Conservation (phyloP, 805 yeast genomes). For the Candida sonorensis region DNA sequence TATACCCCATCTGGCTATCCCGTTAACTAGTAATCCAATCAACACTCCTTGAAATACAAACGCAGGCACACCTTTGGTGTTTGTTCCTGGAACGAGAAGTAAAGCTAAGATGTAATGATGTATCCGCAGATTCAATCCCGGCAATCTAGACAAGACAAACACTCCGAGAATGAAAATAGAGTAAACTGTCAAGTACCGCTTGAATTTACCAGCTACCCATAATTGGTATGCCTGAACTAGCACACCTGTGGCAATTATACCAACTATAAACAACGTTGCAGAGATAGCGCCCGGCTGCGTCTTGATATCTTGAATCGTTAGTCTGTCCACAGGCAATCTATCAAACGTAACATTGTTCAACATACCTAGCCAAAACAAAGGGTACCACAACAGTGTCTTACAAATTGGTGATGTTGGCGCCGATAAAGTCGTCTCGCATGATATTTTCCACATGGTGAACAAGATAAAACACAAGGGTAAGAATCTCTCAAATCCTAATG, state of each 20-base stretch:
- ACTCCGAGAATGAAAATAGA: constrained; percentile 35
- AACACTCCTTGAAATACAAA: constrained; percentile 78
- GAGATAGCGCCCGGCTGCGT: constrained; percentile 71
- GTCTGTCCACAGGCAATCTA: constrained; percentile 78
- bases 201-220: constrained; percentile 73
- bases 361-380: constrained; percentile 77
- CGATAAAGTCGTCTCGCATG: constrained; percentile 43
- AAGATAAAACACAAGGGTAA: constrained; percentile 69
- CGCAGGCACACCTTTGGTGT: constrained; percentile 64
- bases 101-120: constrained; percentile 79
- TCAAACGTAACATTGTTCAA: constrained; percentile 86
- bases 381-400: constrained; percentile 59
- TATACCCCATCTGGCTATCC: constrained; percentile 89
- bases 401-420: constrained; percentile 32
- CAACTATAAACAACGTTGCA: constrained; percentile 49
- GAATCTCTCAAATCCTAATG: constrained; percentile 66
- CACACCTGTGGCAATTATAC: constrained; percentile 46
- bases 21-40: constrained; percentile 74
- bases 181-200: constrained; percentile 52
- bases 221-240: constrained; percentile 68
- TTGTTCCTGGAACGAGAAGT: constrained; percentile 75
- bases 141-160: constrained; percentile 40
- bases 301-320: constrained; percentile 63
- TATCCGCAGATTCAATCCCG: constrained; percentile 67
- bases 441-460: constrained; percentile 59